phyloP scores from a whole-genome alignment of 495 filamentous ascomycete genomes.

The Collariella sp. region DNA sequence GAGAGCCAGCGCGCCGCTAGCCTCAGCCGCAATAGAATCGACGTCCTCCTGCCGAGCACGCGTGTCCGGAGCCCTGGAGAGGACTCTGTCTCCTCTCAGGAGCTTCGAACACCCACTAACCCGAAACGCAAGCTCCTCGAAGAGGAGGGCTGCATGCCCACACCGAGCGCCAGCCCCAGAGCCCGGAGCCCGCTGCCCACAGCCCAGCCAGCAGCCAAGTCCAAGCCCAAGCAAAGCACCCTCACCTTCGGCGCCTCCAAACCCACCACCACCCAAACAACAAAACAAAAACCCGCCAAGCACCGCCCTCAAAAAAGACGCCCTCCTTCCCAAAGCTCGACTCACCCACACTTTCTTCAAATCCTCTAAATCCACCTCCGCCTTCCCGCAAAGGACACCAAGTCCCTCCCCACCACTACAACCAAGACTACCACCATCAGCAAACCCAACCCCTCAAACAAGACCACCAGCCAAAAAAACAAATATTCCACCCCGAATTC shows the following conservation, averaged over 20 bases:
- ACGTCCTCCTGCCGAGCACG: slow-evolving; percentile 32
- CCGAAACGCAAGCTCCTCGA: slow-evolving; percentile 17
- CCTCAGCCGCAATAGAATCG: slow-evolving; percentile 30
- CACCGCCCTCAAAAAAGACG: slow-evolving; percentile 32
- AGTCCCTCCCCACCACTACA: too few species aligned
- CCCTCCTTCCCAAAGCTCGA: slow-evolving; percentile 25
- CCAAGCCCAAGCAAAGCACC: slow-evolving; percentile 32
- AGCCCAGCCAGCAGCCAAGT: slow-evolving; percentile 21
- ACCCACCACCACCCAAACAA: slow-evolving; percentile 5
- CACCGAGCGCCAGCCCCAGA: slow-evolving; percentile 52
- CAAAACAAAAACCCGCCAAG: slow-evolving; percentile 23
- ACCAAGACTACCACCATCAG: too few species aligned
- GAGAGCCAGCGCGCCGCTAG: slow-evolving; percentile 25
- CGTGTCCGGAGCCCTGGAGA: slow-evolving; percentile 18
- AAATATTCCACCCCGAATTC: too few species aligned
- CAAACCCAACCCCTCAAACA: too few species aligned
- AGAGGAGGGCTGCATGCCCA: slow-evolving; percentile 46
- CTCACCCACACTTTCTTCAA: slow-evolving; percentile 35
- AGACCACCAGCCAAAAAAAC: too few species aligned
- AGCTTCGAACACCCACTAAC: slow-evolving; percentile 13
- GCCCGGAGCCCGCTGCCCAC: slow-evolving; percentile 40
- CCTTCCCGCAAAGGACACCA: too few species aligned
- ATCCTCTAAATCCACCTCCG: slow-evolving; percentile 25
- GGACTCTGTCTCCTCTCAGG: slow-evolving; percentile 5
- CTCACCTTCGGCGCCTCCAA: slow-evolving; percentile 24